Evolutionary conservation across 2,329 filamentous ascomycete species (phyloP).

Genomic region (Ophiognomonia clavigignenti-juglandacearum): DNA sequence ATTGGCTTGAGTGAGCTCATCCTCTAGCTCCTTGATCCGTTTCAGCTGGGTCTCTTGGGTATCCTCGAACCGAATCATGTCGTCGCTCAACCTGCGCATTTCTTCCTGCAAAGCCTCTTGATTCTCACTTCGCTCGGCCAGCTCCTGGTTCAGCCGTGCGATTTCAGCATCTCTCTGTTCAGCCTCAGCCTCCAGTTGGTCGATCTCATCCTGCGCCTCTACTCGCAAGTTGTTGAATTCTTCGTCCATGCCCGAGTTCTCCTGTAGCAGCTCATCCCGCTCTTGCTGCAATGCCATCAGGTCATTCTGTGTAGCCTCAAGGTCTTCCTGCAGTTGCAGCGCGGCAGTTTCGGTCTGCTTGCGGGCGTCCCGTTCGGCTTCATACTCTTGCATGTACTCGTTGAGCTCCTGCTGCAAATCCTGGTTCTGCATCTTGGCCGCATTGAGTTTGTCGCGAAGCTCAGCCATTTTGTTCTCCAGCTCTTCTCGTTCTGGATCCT

Average conservation of each 20-base stretch:
- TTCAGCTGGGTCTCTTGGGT: conserved; percentile 75
- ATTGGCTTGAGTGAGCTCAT: conserved; percentile 78
- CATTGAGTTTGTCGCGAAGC: conserved; percentile 79
- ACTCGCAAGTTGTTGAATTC: conserved; percentile 57
- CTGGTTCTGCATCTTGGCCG: conserved; percentile 83
- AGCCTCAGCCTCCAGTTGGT: conserved; percentile 64
- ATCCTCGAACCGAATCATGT: conserved; percentile 81
- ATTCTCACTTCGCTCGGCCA: conserved; percentile 76
- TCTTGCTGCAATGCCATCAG: conserved; percentile 69
- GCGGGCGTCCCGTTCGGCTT: conserved; percentile 62
- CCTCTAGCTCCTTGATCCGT: conserved; percentile 76
- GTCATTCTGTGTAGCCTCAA: conserved; percentile 75
- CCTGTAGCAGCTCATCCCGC: conserved; percentile 76
- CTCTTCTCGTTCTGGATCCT: conserved; percentile 80
- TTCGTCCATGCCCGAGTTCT: conserved; percentile 50
- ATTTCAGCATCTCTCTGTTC: conserved; percentile 70
- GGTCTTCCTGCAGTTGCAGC: conserved; percentile 69
- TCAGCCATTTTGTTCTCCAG: conserved; percentile 79
- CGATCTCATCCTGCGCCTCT: conserved; percentile 63
- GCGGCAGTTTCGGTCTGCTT: conserved; percentile 54
- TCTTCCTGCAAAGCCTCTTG: conserved; percentile 89
- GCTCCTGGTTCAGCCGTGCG: conserved; percentile 63
- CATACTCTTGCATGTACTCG: conserved; percentile 73
- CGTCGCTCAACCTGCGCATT: conserved; percentile 87
- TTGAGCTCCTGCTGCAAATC: conserved; percentile 81